Evolutionary conservation across 305 asterid species (phyloP).

Genomic region (Fraxinus nigra): DNA sequence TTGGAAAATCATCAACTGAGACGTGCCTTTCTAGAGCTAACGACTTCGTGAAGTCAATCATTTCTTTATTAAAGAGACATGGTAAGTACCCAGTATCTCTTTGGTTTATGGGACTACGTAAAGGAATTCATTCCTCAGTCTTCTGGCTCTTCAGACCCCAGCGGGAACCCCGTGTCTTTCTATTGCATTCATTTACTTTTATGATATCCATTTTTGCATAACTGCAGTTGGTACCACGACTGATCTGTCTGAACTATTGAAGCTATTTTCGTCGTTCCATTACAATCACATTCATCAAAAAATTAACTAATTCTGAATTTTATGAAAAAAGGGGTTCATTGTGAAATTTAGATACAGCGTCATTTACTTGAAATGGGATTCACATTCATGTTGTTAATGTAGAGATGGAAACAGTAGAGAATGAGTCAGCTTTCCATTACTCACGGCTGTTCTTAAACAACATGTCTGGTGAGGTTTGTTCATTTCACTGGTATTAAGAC

Average conservation of each 20-base stretch:
- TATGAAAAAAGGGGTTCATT: not conserved
- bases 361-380: not conserved
- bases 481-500: not conserved
- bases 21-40: slow-evolving; percentile 51
- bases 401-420: not conserved
- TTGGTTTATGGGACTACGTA: slow-evolving; percentile 8
- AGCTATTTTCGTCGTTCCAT: not conserved
- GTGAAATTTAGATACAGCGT: not conserved
- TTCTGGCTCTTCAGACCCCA: not conserved
- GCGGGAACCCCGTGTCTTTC: not conserved
- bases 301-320: not conserved
- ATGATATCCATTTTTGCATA: not conserved
- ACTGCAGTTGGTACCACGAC: not conserved
- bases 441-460: not conserved
- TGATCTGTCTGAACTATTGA: not conserved
- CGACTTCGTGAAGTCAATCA: slow-evolving; percentile 59
- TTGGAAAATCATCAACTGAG: slow-evolving; percentile 75
- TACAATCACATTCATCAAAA: not conserved
- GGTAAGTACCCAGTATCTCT: slow-evolving; percentile 50
- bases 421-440: not conserved
- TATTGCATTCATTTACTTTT: not conserved
- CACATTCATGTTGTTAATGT: not conserved
- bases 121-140: slow-evolving; percentile 3
- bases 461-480: not conserved
- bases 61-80: slow-evolving; percentile 45